Percentiles rank a stretch among this genome's conserved stretches.
Evolutionary conservation across 148 eudicot genomes (phyloP).

Genomic region (Chenopodium album): DNA sequence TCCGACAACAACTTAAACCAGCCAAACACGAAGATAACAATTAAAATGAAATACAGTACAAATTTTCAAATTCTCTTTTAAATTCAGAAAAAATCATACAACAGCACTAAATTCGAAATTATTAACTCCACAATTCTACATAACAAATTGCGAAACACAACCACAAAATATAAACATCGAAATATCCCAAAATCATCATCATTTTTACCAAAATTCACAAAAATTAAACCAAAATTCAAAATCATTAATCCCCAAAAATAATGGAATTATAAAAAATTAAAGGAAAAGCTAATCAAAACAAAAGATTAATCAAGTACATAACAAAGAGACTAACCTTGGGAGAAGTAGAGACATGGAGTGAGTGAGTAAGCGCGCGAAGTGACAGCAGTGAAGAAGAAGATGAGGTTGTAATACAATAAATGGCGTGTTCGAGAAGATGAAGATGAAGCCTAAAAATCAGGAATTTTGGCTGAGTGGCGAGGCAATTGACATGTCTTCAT

Average conservation of each 20-base stretch:
- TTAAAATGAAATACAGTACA: not conserved
- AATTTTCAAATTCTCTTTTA: not conserved
- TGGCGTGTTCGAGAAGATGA: not conserved
- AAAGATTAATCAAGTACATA: no score
- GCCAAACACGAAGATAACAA: not conserved
- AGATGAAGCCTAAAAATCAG: not conserved
- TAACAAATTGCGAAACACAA: not conserved
- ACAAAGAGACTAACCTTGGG: slow-evolving; percentile 4
- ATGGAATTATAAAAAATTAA: not conserved
- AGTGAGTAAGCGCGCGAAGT: not conserved
- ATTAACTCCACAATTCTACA: not conserved
- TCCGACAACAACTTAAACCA: not conserved
- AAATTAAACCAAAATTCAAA: not conserved
- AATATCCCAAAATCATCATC: no score
- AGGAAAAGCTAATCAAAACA: not conserved
- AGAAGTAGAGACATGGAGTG: slow-evolving; percentile 11
- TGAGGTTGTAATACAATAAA: not conserved
- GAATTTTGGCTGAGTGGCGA: not conserved
- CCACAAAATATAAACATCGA: no score
- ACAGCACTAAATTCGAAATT: not conserved
- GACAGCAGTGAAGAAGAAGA: not conserved
- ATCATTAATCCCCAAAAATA: not conserved
- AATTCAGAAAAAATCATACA: not conserved
- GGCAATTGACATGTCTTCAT: not conserved
- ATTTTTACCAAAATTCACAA: not conserved